Evolutionary conservation across 2,329 filamentous ascomycete genomes (phyloP).

Genomic region (Cryoendolithus antarcticus): DNA sequence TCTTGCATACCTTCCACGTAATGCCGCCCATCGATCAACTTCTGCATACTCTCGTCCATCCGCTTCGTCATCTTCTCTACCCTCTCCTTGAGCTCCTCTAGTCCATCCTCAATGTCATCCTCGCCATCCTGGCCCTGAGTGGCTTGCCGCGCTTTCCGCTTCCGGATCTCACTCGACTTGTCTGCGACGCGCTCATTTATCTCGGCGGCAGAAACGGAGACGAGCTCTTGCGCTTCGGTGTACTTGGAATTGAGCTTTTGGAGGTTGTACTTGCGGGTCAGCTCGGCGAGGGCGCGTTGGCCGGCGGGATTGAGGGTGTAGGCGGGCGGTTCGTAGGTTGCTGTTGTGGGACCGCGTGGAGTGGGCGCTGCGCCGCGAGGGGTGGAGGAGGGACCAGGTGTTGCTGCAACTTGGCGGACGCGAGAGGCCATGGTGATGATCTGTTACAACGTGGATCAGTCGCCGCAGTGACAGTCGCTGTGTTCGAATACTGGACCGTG

Average conservation of each 20-base stretch:
- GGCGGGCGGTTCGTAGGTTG: conserved; percentile 39
- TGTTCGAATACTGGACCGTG: too few relatives aligned
- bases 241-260: conserved; percentile 37
- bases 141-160: conserved; percentile 12
- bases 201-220: conserved; percentile 39
- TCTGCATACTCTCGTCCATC: conserved; percentile 46
- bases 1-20: conserved; percentile 33
- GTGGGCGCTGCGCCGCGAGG: conserved; percentile 1
- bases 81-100: conserved; percentile 29
- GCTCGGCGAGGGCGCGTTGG: conserved; percentile 32
- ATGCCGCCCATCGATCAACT: conserved; percentile 44
- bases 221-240: conserved; percentile 30
- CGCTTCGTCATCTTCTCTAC: conserved; percentile 40
- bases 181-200: conserved; percentile 43
- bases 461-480: too few relatives aligned
- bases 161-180: conserved; percentile 19
- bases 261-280: conserved; percentile 32
- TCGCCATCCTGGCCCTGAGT: conserved; percentile 19
- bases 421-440: too few relatives aligned
- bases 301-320: conserved; percentile 38
- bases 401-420: too few relatives aligned
- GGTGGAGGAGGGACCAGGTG: background rate
- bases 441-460: too few relatives aligned
- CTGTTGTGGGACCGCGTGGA: background rate
- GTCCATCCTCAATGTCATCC: conserved; percentile 27